Base-by-base conservation (phyloP, 768 basidiomycete genomes). In the Collybia mongolica region DNA sequence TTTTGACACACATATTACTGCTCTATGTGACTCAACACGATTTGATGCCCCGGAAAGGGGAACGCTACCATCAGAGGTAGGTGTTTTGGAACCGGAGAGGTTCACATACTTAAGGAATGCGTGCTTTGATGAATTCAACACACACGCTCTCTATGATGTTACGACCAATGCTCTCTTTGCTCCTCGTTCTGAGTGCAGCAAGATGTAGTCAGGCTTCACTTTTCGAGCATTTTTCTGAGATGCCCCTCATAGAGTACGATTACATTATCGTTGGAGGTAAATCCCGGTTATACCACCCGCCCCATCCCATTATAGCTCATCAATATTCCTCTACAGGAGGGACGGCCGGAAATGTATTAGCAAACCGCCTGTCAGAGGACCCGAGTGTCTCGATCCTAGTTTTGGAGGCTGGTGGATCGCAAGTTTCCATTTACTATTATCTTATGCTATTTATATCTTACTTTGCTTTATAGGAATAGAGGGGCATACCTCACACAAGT, bases 241-340 rank as follows among this genome's bases (percentile, higher is more conserved):
- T 32, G 11, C 32, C 32, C 11, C 32, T 5, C 11, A 32, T 2
- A 32, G 32, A 47, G 20, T 64, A 58, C 53, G 63, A 64, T 43
- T 64, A 59, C 39, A 51, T 64, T 11, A 45, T 64, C n/a, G 48
- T 62, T n/a, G 63, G 63, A 54, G 61, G 63, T 62, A 35, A 42
- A 45, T 44, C 1, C 20, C 18, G 26, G 19, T 23, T 26, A 14
- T 19, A 6, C 32, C 15, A 14, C 39, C 5, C 22, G 28, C 15
- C 26, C 32, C 6, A 32, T 32, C 32, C 5, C 11, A 32, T 9
- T 14, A 9, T 32, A 14, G 3, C 14, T 32, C 24, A 37, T 36
- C 28, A 46, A 38, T 39, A 15, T 22, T 22, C 19, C n/a, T 14
- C 26, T 38, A 18, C 15, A 59, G 60, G 60, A n/a, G 60, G 60